Base-by-base conservation (phyloP, 2,329 filamentous ascomycete genomes). In the Calcarisporium arbuscula region DNA sequence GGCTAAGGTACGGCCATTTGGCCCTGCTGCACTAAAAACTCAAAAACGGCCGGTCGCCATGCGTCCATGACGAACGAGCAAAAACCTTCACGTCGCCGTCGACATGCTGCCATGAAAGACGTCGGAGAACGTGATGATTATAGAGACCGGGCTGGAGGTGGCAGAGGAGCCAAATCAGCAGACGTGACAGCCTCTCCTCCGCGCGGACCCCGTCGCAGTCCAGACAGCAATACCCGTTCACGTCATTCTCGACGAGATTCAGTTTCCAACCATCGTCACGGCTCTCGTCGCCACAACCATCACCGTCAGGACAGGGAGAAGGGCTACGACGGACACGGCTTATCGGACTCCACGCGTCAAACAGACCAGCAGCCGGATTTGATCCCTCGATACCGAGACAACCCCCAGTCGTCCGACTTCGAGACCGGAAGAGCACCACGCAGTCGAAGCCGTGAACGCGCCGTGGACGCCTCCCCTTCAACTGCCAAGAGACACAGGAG, bases 81-180 rank as follows among this genome's bases (percentile, higher is more conserved):
- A 47, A 49, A 49, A 48, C 46, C 51, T 58, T 49, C 49, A 48
- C 53, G 48, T 54, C 53, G 50, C 47, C 50, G 48, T 53, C 53
- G 50, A 54, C 45, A 62, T 63, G 58, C 53, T 58, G 57, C 58
- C 54, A 64, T 64, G 60, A 62, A 44, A 51, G 56, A 62, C 54
- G 51, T 50, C 38, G 49, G 53, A 48, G 51, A 53, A 56, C 50
- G 47, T 46, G 47, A 61, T 51, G 56, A 61, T 33, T 47, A 55
- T 45, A 50, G 55, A 54, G 56, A 61, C 43, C 46, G 54, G 53
- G 53, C 52, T 53, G 53, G 56, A 46, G 45, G 47, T 41, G 55
- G 57, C 42, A 54, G 55, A 52, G 54, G 54, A 46, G 41, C 51
- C 43, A 53, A 50, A 38, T 41, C 51, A 38, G 52, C 51, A 30